Percentiles rank a stretch among this genome's conserved stretches.
phyloP scores from a whole-genome alignment of 495 filamentous ascomycete genomes.

The Diplogelasinospora grovesii region DNA sequence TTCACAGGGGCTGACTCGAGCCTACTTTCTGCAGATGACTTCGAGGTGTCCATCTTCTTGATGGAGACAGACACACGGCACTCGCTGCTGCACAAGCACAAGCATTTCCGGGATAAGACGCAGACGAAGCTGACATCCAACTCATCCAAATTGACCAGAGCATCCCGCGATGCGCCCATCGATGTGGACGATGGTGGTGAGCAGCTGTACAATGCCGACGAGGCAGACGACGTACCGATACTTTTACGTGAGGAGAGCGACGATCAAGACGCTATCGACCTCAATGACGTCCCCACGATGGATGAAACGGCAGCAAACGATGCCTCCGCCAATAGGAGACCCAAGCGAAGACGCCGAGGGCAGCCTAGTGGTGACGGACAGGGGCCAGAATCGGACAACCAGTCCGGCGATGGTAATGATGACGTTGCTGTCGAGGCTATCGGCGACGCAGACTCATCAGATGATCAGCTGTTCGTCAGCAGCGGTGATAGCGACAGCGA shows the following conservation, averaged over 20 bases:
- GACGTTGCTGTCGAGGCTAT: constrained; percentile 10
- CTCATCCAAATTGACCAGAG: constrained; percentile 51
- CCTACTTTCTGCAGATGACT: constrained; percentile 73
- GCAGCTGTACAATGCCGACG: too few species aligned
- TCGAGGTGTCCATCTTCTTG: constrained; percentile 90
- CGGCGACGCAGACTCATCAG: constrained; percentile 14
- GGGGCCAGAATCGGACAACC: constrained; percentile 16
- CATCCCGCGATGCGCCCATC: constrained; percentile 43
- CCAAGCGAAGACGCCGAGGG: constrained; percentile 18
- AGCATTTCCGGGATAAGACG: constrained; percentile 53
- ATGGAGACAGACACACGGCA: constrained; percentile 83
- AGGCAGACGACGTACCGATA: constrained; percentile 23
- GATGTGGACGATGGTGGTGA: constrained; percentile 36
- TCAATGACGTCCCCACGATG: constrained; percentile 39
- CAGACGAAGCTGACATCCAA: constrained; percentile 51
- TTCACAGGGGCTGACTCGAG: too few species aligned
- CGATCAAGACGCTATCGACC: constrained; percentile 27
- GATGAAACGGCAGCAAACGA: constrained; percentile 26
- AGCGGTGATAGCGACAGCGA: constrained; percentile 15
- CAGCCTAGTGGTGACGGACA: constrained; percentile 4
- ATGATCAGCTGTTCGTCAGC: constrained; percentile 28
- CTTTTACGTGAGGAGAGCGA: constrained; percentile 19
- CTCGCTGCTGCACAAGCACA: constrained; percentile 77
- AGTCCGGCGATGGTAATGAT: constrained; percentile 22
- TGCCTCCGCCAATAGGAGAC: constrained; percentile 24